Conservation (phyloP, 495 filamentous ascomycete species). For the Hyaloscypha variabilis region DNA sequence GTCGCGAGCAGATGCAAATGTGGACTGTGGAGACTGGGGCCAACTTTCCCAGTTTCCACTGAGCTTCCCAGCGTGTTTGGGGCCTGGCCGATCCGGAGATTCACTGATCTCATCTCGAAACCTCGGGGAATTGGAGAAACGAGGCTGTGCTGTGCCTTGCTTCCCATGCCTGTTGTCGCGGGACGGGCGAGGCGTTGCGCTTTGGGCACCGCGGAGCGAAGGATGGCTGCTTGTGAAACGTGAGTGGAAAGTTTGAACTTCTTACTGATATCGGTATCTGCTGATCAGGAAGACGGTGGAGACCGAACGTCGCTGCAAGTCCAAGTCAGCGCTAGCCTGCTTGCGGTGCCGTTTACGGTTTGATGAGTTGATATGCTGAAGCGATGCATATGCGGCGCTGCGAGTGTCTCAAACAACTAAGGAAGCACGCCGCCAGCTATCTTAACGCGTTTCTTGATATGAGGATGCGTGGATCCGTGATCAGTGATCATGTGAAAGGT, state of each 20-base stretch:
- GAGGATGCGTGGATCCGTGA: background rate
- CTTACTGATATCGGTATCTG: too few species aligned
- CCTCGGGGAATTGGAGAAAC: background rate
- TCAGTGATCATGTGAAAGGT: background rate
- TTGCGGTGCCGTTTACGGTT: background rate
- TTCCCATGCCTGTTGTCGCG: too few species aligned
- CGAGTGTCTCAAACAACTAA: background rate
- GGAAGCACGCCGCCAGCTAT: background rate
- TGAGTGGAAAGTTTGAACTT: background rate
- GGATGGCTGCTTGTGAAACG: background rate
- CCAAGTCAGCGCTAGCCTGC: background rate
- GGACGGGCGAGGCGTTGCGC: background rate
- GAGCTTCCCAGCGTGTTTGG: background rate
- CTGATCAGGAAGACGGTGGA: background rate
- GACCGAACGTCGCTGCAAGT: background rate
- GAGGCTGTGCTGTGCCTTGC: background rate
- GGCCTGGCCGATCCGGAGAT: too few species aligned
- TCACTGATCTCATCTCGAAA: background rate
- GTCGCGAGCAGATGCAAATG: background rate
- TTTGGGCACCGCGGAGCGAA: background rate
- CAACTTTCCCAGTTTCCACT: background rate
- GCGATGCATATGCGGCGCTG: background rate
- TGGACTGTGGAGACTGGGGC: background rate
- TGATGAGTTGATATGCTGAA: background rate
- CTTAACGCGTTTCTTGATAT: background rate